These are phyloP conservation scores for Pythium brachiatum DNA, from an alignment of 352 stramenopile genomes.

Conservation along the genomic window DNA sequence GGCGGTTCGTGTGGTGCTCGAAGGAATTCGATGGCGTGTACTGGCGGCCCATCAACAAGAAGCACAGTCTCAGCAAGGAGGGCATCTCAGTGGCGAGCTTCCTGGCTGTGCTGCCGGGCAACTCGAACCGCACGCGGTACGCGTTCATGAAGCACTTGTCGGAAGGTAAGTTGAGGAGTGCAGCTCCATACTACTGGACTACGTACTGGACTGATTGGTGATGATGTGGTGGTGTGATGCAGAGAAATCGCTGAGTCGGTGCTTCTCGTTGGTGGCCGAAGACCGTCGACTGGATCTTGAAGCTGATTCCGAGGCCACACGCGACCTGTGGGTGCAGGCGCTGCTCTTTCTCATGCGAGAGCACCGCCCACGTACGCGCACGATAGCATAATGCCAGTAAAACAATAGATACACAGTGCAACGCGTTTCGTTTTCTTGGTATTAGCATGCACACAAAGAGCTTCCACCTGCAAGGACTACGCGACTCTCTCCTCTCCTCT, in stretches of 20 bases:
- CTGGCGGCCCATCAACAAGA: conserved; percentile 72
- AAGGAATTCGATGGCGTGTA: conserved; percentile 63
- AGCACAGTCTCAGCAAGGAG: conserved; percentile 58
- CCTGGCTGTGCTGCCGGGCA: conserved; percentile 51
- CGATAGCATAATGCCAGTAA: background rate
- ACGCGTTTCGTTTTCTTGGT: too few relatives aligned
- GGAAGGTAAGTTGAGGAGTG: conserved; percentile 35
- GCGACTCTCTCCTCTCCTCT: too few relatives aligned
- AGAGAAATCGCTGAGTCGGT: conserved; percentile 66
- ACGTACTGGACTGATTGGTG: conserved; percentile 15
- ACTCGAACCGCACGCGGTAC: conserved; percentile 58
- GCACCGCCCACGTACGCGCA: background rate
- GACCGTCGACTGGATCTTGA: conserved; percentile 66
- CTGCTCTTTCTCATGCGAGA: conserved; percentile 40
- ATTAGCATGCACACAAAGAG: too few relatives aligned
- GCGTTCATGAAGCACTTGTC: conserved; percentile 79
- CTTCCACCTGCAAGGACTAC: too few relatives aligned
- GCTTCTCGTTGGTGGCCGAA: conserved; percentile 65
- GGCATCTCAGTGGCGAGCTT: conserved; percentile 43
- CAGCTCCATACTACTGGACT: background rate
- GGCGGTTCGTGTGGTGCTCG: conserved; percentile 68
- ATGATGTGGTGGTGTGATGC: conserved; percentile 7
- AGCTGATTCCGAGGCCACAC: conserved; percentile 62
- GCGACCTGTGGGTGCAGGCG: conserved; percentile 61
- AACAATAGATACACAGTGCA: too few relatives aligned